These are phyloP conservation scores for Pyrrhoderma lamaoense DNA, from an alignment of 1,284 basidiomycete genomes.

Conservation along the genomic window DNA sequence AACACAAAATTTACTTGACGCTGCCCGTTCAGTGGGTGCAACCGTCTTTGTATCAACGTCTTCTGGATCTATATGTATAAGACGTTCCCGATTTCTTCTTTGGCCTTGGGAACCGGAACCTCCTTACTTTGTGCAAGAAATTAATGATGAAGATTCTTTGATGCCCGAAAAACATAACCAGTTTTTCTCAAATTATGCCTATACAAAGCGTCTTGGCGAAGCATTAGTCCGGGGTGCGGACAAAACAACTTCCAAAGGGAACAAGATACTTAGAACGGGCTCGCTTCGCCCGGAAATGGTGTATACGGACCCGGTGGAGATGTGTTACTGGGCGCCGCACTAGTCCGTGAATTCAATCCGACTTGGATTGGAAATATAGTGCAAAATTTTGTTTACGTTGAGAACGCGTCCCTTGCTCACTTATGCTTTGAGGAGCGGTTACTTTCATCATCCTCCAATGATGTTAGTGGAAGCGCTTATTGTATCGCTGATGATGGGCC, in stretches of 20 bases:
- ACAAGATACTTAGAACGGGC: slow-evolving; percentile 47
- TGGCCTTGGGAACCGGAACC: slow-evolving; percentile 67
- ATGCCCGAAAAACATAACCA: slow-evolving; percentile 36
- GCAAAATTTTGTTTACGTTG: slow-evolving; percentile 63
- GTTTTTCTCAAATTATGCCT: slow-evolving; percentile 69
- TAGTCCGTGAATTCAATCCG: slow-evolving; percentile 50
- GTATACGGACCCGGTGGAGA: slow-evolving; percentile 69
- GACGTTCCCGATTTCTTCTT: slow-evolving; percentile 49
- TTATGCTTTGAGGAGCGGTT: slow-evolving; percentile 66
- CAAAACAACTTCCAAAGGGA: slow-evolving; percentile 29
- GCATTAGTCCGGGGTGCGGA: slow-evolving; percentile 49
- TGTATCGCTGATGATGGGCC: slow-evolving; percentile 55
- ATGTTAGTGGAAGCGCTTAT: slow-evolving; percentile 66
- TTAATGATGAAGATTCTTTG: slow-evolving; percentile 46
- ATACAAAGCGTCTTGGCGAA: slow-evolving; percentile 50
- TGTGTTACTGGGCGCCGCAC: slow-evolving; percentile 52
- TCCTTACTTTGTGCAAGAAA: slow-evolving; percentile 44
- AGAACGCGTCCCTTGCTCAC: slow-evolving; percentile 65
- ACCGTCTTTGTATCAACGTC: slow-evolving; percentile 54
- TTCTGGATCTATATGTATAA: slow-evolving; percentile 48
- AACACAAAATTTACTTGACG: slow-evolving; percentile 41
- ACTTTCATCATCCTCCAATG: slow-evolving; percentile 39
- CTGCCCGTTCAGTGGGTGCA: slow-evolving; percentile 37
- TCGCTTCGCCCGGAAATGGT: slow-evolving; percentile 70
- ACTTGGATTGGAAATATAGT: slow-evolving; percentile 52